Evolutionary conservation across 257 asterid species (phyloP).

Genomic region (Sherardia arvensis): DNA sequence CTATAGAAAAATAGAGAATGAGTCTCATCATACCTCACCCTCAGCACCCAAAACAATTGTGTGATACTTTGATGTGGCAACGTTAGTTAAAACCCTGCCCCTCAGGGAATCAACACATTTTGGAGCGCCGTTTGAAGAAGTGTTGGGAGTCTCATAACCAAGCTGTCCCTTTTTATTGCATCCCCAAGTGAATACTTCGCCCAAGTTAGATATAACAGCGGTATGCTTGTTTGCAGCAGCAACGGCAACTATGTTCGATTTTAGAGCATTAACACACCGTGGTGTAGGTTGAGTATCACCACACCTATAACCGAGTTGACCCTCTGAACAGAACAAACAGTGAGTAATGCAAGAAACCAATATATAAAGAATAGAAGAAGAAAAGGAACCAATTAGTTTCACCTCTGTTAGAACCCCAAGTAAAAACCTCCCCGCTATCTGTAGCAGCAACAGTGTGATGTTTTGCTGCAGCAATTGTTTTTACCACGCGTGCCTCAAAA

Average conservation of each 20-base stretch:
- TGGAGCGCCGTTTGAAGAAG: constrained; percentile 91
- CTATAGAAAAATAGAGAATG: not conserved
- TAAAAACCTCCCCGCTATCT: constrained; percentile 89
- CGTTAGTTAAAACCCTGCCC: constrained; percentile 66
- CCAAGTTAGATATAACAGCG: constrained; percentile 77
- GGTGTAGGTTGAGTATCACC: constrained; percentile 98
- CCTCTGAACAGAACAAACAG: constrained; percentile 51
- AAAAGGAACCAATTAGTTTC: not conserved
- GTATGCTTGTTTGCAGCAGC: constrained; percentile 99
- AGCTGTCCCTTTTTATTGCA: constrained; percentile 99
- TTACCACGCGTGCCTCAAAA: constrained; percentile 87
- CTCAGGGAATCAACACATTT: constrained; percentile 87
- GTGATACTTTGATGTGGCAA: constrained; percentile 89
- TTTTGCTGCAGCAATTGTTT: constrained; percentile 93
- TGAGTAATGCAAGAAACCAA: not conserved
- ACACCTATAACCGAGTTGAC: constrained; percentile 98
- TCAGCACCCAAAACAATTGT: constrained; percentile 86
- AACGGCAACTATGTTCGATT: constrained; percentile 67
- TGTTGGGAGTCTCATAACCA: constrained; percentile 95
- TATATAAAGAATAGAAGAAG: not conserved
- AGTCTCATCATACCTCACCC: constrained; percentile 63
- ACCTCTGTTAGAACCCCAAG: constrained; percentile 99
- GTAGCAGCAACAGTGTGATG: constrained; percentile 96
- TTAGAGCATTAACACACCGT: constrained; percentile 80
- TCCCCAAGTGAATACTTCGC: constrained; percentile 97